Evolutionary conservation across 2,329 filamentous ascomycete species (phyloP), one percentile per base, ranked within the genome.

Genomic region (Cryphonectria naterciae): DNA sequence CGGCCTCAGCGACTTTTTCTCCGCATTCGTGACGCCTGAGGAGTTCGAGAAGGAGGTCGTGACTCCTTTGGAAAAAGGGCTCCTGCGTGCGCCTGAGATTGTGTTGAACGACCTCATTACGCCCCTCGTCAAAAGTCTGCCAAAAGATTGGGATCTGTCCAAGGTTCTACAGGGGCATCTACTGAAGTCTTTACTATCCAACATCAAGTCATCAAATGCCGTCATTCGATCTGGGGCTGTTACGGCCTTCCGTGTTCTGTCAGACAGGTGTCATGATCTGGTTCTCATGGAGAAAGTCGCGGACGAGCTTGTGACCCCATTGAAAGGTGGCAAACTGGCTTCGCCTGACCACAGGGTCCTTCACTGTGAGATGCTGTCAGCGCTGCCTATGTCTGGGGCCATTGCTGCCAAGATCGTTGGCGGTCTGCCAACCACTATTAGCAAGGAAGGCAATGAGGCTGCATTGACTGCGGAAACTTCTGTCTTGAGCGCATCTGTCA

Each of bases 31-130:
- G 52, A 91, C 88, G 0, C 78, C 88, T 22, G 90, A 94, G 35
- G 94, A 98, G 74, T 79, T 98, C 41, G 87, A 89, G 68, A 91
- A 89, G 74, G 89, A 95, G 60, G 78, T 98, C 43, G 85, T 97
- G 35, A 93, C 95, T 11, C 85, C 94, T 0, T 84, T 98, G 19
- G 96, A 99, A 78, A 98, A 97, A 82, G 91, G 93, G 7, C 86
- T 99, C 69, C 83, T 99, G 62, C 89, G 97, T 78, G 92, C 95
- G 10, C 97, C 96, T 1, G 96, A 99, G 81, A 91, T 98, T 60
- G 90, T 97, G 19, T 84, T 98, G 39, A 90, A 92, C 75, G 92
- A 94, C 73, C 85, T 98, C 35, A 83, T 98, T 65, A 88, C 91
- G 7, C 89, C 92, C 17, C 85, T 98, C 62, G 85, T 97, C 71